Base-by-base conservation (phyloP, 345 rosid species). In the Xanthoceras sorbifolium region DNA sequence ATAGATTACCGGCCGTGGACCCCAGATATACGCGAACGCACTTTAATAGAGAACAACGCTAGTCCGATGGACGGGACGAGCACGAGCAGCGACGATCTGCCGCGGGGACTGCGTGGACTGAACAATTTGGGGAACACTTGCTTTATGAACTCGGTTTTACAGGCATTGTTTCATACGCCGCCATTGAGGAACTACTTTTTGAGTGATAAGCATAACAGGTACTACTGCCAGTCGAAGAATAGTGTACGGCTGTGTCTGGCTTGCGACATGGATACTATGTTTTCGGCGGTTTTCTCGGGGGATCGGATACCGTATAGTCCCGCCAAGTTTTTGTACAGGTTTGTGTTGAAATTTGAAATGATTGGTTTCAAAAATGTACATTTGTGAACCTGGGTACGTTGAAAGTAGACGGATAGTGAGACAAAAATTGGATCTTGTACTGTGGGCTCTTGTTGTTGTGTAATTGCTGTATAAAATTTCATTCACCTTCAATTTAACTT, bases 71-170 rank as follows among this genome's bases (percentile, higher is more conserved):
- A 77, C 12, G 69, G 71, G 18, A 5, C 25, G 48, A 44, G 76
- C 63, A n/a, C 77, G 0, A 38, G 59, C 22, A 60, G 68, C 60
- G 38, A 46, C 20, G 74, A 77, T 22, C 28, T 74, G 52, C 89
- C 91, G 5, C 26, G 85, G 76, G 93, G 91, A 22, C 62, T 89
- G 26, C 84, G 91, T 1, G 93, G 93, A 55, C 69, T 89, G 77
- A 87, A 87, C 77, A 89, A 89, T 64, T 65, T 89, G 28, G 93
- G 93, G 15, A 89, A 86, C 62, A 89, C 93, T 0, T 89, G 91
- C 59, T 89, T 87, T 67, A 89, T 89, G 93, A 89, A 86, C 69
- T 89, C 91, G n/a, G 87, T 89, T n/a, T 78, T 89, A 46, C 91
- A 89, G 79, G 91, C 89, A 52, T 80, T 87, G 79, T 84, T 89